Percentiles rank a stretch among this genome's conserved stretches.
Conservation (phyloP, 768 basidiomycete genomes). For the Calocera viscosa region DNA sequence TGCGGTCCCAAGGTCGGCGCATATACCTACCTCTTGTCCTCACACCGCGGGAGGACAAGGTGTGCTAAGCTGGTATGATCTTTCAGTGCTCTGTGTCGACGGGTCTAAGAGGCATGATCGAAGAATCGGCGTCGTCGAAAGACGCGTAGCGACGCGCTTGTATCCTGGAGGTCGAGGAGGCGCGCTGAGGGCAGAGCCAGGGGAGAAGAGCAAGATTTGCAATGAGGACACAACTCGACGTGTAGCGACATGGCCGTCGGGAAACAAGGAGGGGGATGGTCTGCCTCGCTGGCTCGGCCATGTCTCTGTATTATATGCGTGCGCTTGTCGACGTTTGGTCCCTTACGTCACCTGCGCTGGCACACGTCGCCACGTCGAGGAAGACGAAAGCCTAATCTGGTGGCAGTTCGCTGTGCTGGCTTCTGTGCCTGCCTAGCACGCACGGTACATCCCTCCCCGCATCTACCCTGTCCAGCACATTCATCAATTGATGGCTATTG, state of each 20-base stretch:
- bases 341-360: slow-evolving; percentile 4
- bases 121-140: too few relatives aligned
- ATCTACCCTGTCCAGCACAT: not conserved
- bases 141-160: too few relatives aligned
- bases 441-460: not conserved
- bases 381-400: not conserved
- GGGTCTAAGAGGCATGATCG: too few relatives aligned
- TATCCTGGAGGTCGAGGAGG: too few relatives aligned
- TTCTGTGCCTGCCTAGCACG: not conserved
- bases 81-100: too few relatives aligned
- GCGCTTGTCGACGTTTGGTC: not conserved
- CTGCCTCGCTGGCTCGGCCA: not conserved
- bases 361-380: not conserved
- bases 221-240: not conserved
- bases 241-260: not conserved
- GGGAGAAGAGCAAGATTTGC: not conserved
- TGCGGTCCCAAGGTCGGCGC: too few relatives aligned
- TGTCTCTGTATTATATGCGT: not conserved
- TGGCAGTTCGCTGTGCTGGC: not conserved
- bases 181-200: not conserved
- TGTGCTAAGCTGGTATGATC: too few relatives aligned
- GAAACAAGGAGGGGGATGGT: not conserved
- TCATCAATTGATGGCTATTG: not conserved
- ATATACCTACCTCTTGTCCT: too few relatives aligned
- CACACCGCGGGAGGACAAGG: too few relatives aligned